phyloP scores from a whole-genome alignment of 805 yeast genomes.

The Cyberlindnera maclurae region DNA sequence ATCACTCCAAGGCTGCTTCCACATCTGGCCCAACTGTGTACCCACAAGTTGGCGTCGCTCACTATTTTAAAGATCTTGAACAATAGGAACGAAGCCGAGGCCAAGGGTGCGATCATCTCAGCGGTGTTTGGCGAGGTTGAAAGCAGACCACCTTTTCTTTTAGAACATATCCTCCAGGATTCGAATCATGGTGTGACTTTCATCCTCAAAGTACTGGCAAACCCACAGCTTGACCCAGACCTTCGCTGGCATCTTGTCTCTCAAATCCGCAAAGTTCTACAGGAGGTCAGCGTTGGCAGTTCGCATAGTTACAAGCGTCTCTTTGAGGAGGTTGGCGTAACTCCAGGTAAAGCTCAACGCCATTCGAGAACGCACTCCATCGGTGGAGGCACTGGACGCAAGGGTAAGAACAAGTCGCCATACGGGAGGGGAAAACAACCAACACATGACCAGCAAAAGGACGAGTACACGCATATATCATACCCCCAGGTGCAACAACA shows the following conservation, averaged over 20 bases:
- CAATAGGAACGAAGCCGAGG: slow-evolving; percentile 55
- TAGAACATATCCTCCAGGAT: slow-evolving; percentile 60
- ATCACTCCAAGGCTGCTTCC: slow-evolving; percentile 59
- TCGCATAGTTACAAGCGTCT: slow-evolving; percentile 64
- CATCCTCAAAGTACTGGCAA: slow-evolving; percentile 69
- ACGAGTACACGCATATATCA: too few relatives aligned
- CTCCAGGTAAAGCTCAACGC: slow-evolving; percentile 11
- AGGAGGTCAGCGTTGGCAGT: slow-evolving; percentile 47
- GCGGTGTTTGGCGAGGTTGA: slow-evolving; percentile 51
- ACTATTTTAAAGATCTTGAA: slow-evolving; percentile 75
- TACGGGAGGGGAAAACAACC: slow-evolving; percentile 2
- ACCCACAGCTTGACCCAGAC: slow-evolving; percentile 55
- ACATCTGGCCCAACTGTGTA: slow-evolving; percentile 54
- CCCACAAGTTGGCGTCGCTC: slow-evolving; percentile 78
- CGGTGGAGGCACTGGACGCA: too few relatives aligned
- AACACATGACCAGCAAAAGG: too few relatives aligned
- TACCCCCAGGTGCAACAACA: too few relatives aligned
- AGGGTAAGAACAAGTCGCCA: slow-evolving; percentile 13
- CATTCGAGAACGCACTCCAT: slow-evolving; percentile 21
- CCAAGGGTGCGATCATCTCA: slow-evolving; percentile 54
- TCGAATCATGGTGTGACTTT: slow-evolving; percentile 67
- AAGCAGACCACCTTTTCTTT: slow-evolving; percentile 35
- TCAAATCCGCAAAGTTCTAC: slow-evolving; percentile 56
- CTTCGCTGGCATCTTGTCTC: slow-evolving; percentile 49
- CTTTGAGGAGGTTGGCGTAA: slow-evolving; percentile 85